Base-by-base conservation (phyloP, 495 filamentous ascomycete species). In the Trichoderma erinaceum region DNA sequence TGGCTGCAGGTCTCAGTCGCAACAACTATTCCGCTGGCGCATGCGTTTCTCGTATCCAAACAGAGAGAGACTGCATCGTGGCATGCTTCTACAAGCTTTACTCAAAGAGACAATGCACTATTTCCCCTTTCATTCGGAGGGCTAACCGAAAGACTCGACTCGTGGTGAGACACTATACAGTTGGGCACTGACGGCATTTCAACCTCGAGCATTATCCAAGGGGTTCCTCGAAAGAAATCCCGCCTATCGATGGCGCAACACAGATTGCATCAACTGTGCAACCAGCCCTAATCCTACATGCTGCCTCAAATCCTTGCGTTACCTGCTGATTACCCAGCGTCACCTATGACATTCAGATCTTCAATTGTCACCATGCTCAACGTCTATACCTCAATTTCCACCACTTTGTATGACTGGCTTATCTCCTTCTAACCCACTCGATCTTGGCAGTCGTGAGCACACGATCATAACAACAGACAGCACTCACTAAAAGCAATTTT, bases 1-100 rank as follows among this genome's bases (percentile, higher is more conserved):
- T n/a, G 48, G 48, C 48, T 52, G 48, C 48, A 52, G 25, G n/a
- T 52, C n/a, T 52, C 48, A 25, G 48, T 52, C 48, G 35, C 35
- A 38, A 38, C 35, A 38, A 10, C 35, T 10, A 38, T 38, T 38
- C 35, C 35, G 35, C 35, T 38, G 35, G 35, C 35, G 35, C 35
- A 52, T 10, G 48, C 48, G 21, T 21, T 21, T 23, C 48, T 52
- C 48, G 48, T 52, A 52, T 52, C 35, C 35, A 10, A 52, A 8
- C 48, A 21, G 16, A n/a, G 16, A 23, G 48, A n/a, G 18, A 4
- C n/a, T 52, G 48, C 21, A 13, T 48, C 48, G 48, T 52, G 15
- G 48, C 48, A n/a, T 48, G 44, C 13, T 48, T 15, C 44, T n/a
- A 48, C 29, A 29, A 29, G 29, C 3, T 48, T 13, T 29, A 29